Percentiles rank a stretch among this genome's conserved stretches.
phyloP scores from a whole-genome alignment of 2,329 filamentous ascomycete species.

The Endoconidiophora polonica region DNA sequence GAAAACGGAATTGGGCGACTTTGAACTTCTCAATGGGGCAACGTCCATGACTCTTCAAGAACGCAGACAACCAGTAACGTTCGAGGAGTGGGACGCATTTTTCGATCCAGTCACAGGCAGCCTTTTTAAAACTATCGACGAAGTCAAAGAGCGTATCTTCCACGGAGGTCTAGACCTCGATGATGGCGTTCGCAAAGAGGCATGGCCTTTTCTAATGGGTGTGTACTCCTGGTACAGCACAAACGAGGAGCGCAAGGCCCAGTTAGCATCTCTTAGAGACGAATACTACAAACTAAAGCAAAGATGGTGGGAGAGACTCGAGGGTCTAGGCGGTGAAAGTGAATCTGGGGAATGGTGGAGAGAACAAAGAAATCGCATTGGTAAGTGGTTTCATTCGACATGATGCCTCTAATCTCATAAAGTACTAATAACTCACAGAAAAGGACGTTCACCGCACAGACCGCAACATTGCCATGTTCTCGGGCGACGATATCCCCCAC shows the following conservation, averaged over 20 bases:
- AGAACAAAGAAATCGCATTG: slow-evolving; percentile 83
- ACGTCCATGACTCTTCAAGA: slow-evolving; percentile 60
- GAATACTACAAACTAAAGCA: slow-evolving; percentile 90
- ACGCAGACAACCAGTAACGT: slow-evolving; percentile 55
- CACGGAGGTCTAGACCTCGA: slow-evolving; percentile 80
- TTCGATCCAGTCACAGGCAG: slow-evolving; percentile 64
- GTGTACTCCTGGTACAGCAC: slow-evolving; percentile 91
- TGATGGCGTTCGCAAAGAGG: slow-evolving; percentile 87
- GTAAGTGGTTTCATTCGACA: slow-evolving; percentile 34
- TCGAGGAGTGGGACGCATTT: slow-evolving; percentile 80
- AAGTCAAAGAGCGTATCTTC: slow-evolving; percentile 94
- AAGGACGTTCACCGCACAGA: slow-evolving; percentile 98
- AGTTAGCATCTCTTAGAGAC: slow-evolving; percentile 72
- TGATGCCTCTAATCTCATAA: neutral
- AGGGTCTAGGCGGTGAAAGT: slow-evolving; percentile 62
- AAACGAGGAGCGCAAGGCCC: slow-evolving; percentile 63
- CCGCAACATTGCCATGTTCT: slow-evolving; percentile 84
- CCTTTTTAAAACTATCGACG: slow-evolving; percentile 65
- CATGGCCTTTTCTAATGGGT: slow-evolving; percentile 85
- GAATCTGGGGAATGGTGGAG: slow-evolving; percentile 93
- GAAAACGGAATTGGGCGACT: slow-evolving; percentile 86
- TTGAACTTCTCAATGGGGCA: slow-evolving; percentile 77
- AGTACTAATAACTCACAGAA: slow-evolving; percentile 38
- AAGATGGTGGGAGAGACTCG: slow-evolving; percentile 86
- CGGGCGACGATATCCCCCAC: slow-evolving; percentile 89